Evolutionary conservation across 805 yeast species (phyloP).

Genomic region (Yamadazyma kitorensis): DNA sequence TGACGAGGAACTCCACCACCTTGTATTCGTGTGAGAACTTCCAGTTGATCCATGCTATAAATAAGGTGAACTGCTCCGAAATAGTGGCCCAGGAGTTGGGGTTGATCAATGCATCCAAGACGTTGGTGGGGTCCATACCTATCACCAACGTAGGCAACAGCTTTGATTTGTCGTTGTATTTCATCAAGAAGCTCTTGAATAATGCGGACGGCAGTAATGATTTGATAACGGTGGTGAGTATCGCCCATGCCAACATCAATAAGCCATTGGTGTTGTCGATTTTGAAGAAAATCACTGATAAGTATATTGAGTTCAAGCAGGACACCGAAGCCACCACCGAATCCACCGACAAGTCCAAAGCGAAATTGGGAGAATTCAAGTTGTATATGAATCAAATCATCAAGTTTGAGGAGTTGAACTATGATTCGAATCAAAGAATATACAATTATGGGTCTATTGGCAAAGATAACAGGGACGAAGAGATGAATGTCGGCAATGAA

Average conservation of each 20-base stretch:
- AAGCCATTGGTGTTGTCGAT: slow-evolving; percentile 46
- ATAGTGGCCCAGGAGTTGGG: slow-evolving; percentile 54
- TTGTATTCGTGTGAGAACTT: slow-evolving; percentile 55
- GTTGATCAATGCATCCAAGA: slow-evolving; percentile 46
- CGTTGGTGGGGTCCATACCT: slow-evolving; percentile 38
- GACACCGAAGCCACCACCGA: slow-evolving; percentile 18
- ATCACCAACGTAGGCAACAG: slow-evolving; percentile 27
- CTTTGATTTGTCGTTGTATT: slow-evolving; percentile 38
- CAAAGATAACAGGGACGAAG: slow-evolving; percentile 12
- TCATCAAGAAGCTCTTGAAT: slow-evolving; percentile 43
- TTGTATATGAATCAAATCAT: slow-evolving; percentile 55
- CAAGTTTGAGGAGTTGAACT: slow-evolving; percentile 48
- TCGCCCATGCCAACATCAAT: slow-evolving; percentile 44
- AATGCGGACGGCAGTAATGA: slow-evolving; percentile 46
- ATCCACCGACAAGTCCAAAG: slow-evolving; percentile 14
- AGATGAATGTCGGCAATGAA: slow-evolving; percentile 15
- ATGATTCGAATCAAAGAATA: slow-evolving; percentile 29
- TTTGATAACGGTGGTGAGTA: slow-evolving; percentile 49
- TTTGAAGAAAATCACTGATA: slow-evolving; percentile 49
- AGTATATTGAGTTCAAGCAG: slow-evolving; percentile 42
- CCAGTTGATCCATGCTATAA: slow-evolving; percentile 36
- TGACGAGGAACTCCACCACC: slow-evolving; percentile 56
- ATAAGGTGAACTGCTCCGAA: slow-evolving; percentile 52
- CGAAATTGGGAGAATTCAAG: slow-evolving; percentile 50
- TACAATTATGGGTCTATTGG: slow-evolving; percentile 33